phyloP scores from a whole-genome alignment of 1,284 basidiomycete genomes.

The Agaricales sp. region DNA sequence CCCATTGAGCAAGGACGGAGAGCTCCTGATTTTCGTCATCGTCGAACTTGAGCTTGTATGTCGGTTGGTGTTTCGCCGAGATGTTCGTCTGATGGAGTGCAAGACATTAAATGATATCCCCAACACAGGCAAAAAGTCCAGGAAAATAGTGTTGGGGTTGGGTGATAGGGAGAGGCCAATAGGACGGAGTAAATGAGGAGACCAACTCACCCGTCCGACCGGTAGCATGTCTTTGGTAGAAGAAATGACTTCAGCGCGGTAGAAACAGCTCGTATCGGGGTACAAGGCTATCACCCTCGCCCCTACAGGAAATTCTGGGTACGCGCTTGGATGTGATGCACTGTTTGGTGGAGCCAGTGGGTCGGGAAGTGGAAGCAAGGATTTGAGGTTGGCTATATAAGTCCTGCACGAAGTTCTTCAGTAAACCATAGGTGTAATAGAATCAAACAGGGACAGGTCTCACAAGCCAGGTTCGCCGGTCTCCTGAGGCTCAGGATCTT shows the following conservation, averaged over 20 bases:
- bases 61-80: constrained; percentile 34
- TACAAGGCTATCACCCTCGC: constrained; percentile 73
- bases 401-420: constrained; percentile 25
- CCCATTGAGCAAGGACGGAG: constrained; percentile 56
- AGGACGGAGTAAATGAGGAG: constrained; percentile 5
- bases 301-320: constrained; percentile 60
- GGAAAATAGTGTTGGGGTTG: constrained; percentile 3
- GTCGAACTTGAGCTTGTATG: constrained; percentile 72
- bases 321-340: constrained; percentile 54
- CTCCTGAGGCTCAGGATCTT: constrained; percentile 72
- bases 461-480: constrained; percentile 63
- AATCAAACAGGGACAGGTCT: constrained; percentile 13
- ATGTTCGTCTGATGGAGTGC: constrained; percentile 19
- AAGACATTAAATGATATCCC: not conserved
- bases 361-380: constrained; percentile 72
- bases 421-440: not conserved
- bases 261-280: constrained; percentile 81
- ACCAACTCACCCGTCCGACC: constrained; percentile 34
- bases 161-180: too few relatives aligned
- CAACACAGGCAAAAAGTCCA: constrained; percentile 7
- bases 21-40: constrained; percentile 77
- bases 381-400: constrained; percentile 57
- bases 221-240: constrained; percentile 48
- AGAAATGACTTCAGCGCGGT: constrained; percentile 68
- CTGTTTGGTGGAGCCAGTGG: constrained; percentile 43